Percentiles rank a stretch among this genome's conserved stretches.
Conservation (phyloP, 495 filamentous ascomycete genomes). For the Penicillium pulvis region DNA sequence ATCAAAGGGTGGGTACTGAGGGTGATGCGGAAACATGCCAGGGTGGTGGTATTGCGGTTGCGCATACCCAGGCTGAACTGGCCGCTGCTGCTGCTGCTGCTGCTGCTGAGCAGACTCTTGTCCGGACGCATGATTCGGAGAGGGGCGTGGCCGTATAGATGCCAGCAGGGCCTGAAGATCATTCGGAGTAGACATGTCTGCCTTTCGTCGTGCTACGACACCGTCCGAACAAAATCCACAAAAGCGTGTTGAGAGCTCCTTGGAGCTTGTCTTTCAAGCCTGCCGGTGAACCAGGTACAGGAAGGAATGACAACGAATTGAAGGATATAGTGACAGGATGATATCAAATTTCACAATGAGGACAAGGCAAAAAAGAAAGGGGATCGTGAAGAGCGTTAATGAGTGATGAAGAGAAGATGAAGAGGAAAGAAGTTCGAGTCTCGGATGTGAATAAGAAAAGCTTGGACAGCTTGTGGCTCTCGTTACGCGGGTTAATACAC, state of each 20-base stretch:
- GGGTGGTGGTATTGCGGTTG: conserved; percentile 9
- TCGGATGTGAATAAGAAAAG: background rate
- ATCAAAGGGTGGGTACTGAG: conserved; percentile 40
- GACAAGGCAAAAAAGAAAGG: conserved; percentile 3
- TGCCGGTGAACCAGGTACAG: background rate
- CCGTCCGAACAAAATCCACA: conserved; percentile 30
- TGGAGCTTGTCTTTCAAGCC: background rate
- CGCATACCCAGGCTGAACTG: background rate
- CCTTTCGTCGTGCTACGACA: conserved; percentile 35
- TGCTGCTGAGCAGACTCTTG: conserved; percentile 34
- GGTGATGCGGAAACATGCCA: conserved; percentile 37
- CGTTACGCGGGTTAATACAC: background rate
- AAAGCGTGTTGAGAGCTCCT: background rate
- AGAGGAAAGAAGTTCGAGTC: background rate
- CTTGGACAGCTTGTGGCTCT: conserved; percentile 1
- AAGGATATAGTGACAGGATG: background rate
- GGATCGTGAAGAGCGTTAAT: conserved; percentile 3
- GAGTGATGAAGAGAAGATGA: background rate
- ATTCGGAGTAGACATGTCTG: conserved; percentile 56
- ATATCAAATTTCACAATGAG: conserved; percentile 9
- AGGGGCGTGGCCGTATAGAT: conserved; percentile 47
- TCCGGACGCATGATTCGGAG: conserved; percentile 36
- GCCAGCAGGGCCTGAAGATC: conserved; percentile 53
- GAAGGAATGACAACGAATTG: background rate
- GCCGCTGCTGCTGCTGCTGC: conserved; percentile 13